Percentiles rank a stretch among this genome's conserved stretches.
phyloP scores from a whole-genome alignment of 2,329 filamentous ascomycete genomes.

The Cercospora sesami region DNA sequence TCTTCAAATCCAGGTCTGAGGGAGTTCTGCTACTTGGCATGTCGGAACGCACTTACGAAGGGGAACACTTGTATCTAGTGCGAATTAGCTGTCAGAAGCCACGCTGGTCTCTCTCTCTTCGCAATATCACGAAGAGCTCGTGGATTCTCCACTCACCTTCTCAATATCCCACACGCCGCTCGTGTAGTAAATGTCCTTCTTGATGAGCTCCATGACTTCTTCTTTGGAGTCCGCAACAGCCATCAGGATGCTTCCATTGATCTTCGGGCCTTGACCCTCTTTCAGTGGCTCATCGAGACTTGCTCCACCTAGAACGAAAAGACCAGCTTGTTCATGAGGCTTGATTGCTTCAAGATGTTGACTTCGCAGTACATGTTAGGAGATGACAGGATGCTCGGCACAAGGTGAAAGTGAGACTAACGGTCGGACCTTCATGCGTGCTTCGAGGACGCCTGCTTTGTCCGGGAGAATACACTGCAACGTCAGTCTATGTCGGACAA shows the following conservation, averaged over 20 bases:
- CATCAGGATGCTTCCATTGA: conserved; percentile 73
- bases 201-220: conserved; percentile 61
- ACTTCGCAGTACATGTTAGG: conserved; percentile 18
- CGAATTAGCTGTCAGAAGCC: not conserved
- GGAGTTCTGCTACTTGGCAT: not conserved
- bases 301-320: conserved; percentile 67
- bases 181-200: conserved; percentile 70
- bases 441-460: conserved; percentile 43
- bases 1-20: not conserved
- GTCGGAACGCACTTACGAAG: not conserved
- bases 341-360: conserved; percentile 61
- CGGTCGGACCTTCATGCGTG: conserved; percentile 46
- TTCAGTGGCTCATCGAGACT: conserved; percentile 64
- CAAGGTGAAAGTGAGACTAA: conserved; percentile 28
- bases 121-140: not conserved
- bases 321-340: conserved; percentile 55
- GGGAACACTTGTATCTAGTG: not conserved
- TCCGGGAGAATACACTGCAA: conserved; percentile 48
- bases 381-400: not conserved
- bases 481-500: not conserved
- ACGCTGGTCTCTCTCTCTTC: not conserved
- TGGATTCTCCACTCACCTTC: conserved; percentile 38
- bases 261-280: conserved; percentile 65
- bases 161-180: conserved; percentile 73
- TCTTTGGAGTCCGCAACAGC: conserved; percentile 66